Conservation (phyloP, 306 rosid species). For the Purshia tridentata region DNA sequence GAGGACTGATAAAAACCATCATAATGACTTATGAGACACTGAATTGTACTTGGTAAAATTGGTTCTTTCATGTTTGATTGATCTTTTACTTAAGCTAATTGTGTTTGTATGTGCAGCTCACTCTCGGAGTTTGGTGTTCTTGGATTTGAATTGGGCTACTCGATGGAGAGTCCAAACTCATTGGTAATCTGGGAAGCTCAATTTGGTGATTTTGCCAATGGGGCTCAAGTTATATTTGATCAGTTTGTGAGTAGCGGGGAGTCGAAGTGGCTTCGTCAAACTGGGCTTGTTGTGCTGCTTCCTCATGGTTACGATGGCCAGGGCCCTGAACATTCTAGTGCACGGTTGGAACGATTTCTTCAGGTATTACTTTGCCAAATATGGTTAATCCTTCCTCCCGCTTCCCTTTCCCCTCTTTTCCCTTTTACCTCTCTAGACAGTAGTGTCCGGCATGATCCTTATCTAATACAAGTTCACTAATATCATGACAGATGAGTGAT, state of each 20-base stretch:
- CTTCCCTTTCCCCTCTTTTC: not conserved
- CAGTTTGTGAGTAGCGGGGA: conserved; percentile 93
- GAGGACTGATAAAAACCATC: not conserved
- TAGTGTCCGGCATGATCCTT: conserved; percentile 5
- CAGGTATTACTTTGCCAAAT: conserved; percentile 47
- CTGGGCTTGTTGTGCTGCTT: conserved; percentile 88
- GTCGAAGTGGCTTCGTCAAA: conserved; percentile 96
- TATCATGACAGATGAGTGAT: conserved; percentile 86
- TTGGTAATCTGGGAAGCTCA: conserved; percentile 98
- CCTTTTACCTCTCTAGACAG: conserved; percentile 1
- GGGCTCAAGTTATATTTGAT: conserved; percentile 95
- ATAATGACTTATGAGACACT: not conserved
- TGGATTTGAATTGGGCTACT: conserved; percentile 96
- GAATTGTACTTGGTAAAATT: conserved; percentile 5
- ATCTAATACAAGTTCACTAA: conserved; percentile 22
- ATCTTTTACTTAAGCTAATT: conserved; percentile 20
- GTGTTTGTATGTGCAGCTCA: conserved; percentile 55
- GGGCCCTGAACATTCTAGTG: conserved; percentile 99
- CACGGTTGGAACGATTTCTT: conserved; percentile 85
- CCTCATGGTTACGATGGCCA: conserved; percentile 99
- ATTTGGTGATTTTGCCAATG: conserved; percentile 97
- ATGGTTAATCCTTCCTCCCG: not conserved
- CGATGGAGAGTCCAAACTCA: conserved; percentile 96
- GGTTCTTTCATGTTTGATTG: conserved; percentile 4
- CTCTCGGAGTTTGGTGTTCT: conserved; percentile 96